Evolutionary conservation across 2,329 filamentous ascomycete genomes (phyloP).

Genomic region (Fusarium poae): DNA sequence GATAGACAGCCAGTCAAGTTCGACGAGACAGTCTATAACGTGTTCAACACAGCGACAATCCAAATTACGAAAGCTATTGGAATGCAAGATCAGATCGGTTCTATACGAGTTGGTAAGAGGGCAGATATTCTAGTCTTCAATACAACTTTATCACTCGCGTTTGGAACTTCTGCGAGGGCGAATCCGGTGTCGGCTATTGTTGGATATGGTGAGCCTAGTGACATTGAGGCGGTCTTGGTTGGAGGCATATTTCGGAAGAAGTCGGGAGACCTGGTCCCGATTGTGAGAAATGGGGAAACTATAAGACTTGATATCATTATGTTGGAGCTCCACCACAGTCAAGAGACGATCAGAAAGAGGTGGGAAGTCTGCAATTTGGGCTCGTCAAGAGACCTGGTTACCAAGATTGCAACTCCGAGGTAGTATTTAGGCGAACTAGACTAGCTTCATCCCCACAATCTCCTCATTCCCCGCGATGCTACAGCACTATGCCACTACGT

Average conservation of each 20-base stretch:
- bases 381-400: not conserved
- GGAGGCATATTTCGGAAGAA: not conserved
- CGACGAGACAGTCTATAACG: not conserved
- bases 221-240: constrained; percentile 3
- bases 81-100: not conserved
- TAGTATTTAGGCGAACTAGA: not conserved
- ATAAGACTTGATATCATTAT: not conserved
- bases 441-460: not conserved
- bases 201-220: not conserved
- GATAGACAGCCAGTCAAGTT: not conserved
- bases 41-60: not conserved
- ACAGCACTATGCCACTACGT: not conserved
- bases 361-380: not conserved
- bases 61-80: not conserved
- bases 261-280: not conserved
- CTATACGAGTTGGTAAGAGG: not conserved
- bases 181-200: not conserved
- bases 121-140: not conserved
- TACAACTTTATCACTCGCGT: not conserved
- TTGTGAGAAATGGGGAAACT: not conserved
- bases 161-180: not conserved
- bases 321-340: not conserved
- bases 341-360: not conserved
- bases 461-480: not conserved
- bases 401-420: not conserved